Conservation (phyloP, 148 eudicot species). For the Fallopia convolvulus region DNA sequence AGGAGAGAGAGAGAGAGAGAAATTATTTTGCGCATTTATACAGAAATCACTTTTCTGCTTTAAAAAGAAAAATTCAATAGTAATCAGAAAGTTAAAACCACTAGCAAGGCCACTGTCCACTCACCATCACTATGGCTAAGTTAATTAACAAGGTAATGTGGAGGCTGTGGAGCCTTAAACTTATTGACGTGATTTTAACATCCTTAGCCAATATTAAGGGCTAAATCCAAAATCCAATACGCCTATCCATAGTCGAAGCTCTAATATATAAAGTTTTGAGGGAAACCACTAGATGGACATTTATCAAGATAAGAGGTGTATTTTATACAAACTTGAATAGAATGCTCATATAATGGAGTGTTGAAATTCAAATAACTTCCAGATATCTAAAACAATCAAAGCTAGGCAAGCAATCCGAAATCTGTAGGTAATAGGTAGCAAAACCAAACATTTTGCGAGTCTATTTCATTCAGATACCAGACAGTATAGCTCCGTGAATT, state of each 20-base stretch:
- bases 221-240: not conserved
- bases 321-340: not conserved
- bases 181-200: not conserved
- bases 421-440: not conserved
- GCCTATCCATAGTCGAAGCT: not conserved
- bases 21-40: not conserved
- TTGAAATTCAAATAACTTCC: not conserved
- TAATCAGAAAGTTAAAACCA: not conserved
- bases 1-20: too few species aligned
- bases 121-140: not conserved
- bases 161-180: not conserved
- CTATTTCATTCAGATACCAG: not conserved
- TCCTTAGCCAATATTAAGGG: not conserved
- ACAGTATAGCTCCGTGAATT: not conserved
- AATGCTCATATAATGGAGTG: not conserved
- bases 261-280: not conserved
- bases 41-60: not conserved
- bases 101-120: not conserved
- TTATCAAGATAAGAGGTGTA: not conserved
- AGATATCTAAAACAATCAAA: not conserved
- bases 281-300: not conserved
- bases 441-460: not conserved
- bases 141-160: not conserved
- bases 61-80: not conserved
- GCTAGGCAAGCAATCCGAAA: not conserved